Base-by-base conservation (phyloP, 805 yeast genomes). In the Cyberlindnera misumaiensis region DNA sequence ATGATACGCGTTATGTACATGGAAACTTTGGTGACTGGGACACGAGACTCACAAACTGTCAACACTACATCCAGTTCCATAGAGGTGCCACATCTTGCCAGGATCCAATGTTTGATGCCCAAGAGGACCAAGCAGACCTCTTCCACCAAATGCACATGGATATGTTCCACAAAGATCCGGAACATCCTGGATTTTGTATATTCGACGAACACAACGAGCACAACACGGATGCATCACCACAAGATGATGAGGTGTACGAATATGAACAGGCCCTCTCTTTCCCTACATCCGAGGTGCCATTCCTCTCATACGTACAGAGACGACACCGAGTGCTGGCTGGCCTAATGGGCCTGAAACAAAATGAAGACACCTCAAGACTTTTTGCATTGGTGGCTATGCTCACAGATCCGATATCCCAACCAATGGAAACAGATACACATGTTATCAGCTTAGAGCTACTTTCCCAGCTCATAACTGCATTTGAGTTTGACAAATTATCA, bases 341-440 rank as follows among this genome's bases (percentile, higher is more conserved):
- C 30, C 38, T 61, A 2, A 39, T 63, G 14, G 48, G 51, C 3
- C 41, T 63, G 2, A 32, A 42, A 2, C 40, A 47, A 1, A 46
- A 48, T 26, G 43, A 45, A 12, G 39, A 34, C 4, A 32, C 39
- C 3, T 28, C 35, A 10, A 36, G 44, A 24, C 16, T 56, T 5
- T 51, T 52, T 36, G 42, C 45, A 5, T 46, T 60, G 1, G 37
- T 73, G 3, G 55, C 70, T 2, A 51, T 64, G 0, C 46, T 75
- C 34, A 64, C 66, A 7, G 89, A 83, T 53, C 86, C 88, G 3
- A 64, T 70, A 48, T 78, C 88, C 1, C 86, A 80, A 48, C 88
- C 93, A 0, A 68, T 71, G 20, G 83, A 80, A 30, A 68, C 67
- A 17, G 82, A 76, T 40, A 56, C 61, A 11, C 60, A 65, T 38